A percentile compares a stretch with the other conserved stretches of the same genome.
Evolutionary conservation across 2,329 filamentous ascomycete species (phyloP).

Genomic region (Teratosphaeria epicoccoides): DNA sequence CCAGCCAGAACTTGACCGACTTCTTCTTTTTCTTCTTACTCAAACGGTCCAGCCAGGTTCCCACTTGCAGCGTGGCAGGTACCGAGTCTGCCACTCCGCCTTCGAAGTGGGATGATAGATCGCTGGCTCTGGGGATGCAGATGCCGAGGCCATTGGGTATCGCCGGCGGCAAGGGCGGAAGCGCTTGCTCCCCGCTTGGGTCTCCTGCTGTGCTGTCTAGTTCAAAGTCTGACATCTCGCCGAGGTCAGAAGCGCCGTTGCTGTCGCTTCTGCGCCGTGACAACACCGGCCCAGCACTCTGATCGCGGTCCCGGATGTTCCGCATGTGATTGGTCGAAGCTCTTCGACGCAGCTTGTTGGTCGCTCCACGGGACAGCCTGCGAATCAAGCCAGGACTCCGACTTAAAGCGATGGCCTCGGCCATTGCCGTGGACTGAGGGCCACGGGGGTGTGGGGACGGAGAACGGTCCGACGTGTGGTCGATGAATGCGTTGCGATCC

Average conservation of each 20-base stretch:
- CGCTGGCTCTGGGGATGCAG: constrained; percentile 21
- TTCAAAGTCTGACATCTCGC: constrained; percentile 40
- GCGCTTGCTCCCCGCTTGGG: constrained; percentile 25
- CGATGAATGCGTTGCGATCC: not conserved
- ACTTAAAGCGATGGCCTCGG: constrained; percentile 46
- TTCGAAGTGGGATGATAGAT: constrained; percentile 29
- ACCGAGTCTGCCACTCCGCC: constrained; percentile 57
- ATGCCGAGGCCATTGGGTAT: constrained; percentile 32
- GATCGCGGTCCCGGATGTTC: constrained; percentile 58
- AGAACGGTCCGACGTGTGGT: constrained; percentile 35
- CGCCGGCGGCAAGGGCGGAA: constrained; percentile 16
- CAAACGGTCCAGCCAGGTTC: constrained; percentile 69
- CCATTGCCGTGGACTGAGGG: constrained; percentile 47
- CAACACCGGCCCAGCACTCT: constrained; percentile 80
- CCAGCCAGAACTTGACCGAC: constrained; percentile 67
- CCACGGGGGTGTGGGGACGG: constrained; percentile 40
- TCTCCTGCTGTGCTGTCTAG: constrained; percentile 45
- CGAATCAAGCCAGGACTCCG: constrained; percentile 60
- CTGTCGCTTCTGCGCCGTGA: constrained; percentile 83
- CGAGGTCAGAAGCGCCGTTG: constrained; percentile 52
- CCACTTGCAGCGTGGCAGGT: constrained; percentile 64
- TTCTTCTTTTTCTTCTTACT: constrained; percentile 74
- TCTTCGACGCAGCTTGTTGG: constrained; percentile 59
- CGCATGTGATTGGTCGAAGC: constrained; percentile 62
- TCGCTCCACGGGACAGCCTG: constrained; percentile 71